Evolutionary conservation across 1,284 basidiomycete genomes (phyloP), one percentile per base, ranked within the genome.

Genomic region (Cerioporus squamosus): DNA sequence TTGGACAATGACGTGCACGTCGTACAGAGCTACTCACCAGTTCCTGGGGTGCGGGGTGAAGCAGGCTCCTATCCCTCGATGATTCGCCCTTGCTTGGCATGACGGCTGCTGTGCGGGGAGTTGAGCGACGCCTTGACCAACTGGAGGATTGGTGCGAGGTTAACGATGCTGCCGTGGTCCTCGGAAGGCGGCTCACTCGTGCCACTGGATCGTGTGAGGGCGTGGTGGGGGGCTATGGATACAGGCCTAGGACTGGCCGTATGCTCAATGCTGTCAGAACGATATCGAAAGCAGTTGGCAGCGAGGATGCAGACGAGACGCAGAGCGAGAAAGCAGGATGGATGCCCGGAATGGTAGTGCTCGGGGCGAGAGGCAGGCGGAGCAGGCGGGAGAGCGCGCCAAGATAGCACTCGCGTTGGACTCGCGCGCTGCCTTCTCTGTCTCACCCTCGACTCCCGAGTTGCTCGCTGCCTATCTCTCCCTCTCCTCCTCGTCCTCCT

Each of bases 21-120:
- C 29, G 14, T 5, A 18, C 2, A 44, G n/a, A 23, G 15, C 33
- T 23, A 60, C 67, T 49, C 55, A 68, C 67, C 49, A 68, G 44
- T 36, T 67, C 64, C 18, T 68, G 51, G 17, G 62, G 60, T 7
- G 65, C 51, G 49, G 67, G 65, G 47, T 60, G 55, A 43, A 68
- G 54, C 20, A 65, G 45, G 23, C 53, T 53, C 44, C 52, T 40
- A 12, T 46, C 51, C 22, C 44, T 40, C 3, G 54, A 43, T n/a
- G 61, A 33, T 31, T 52, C 53, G 9, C 46, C 45, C 45, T 54
- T 64, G 40, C 22, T 29, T n/a, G 59, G 50, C 62, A 64, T 64
- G 43, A 23, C 29, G 22, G 12, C 22, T 9, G 26, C 15, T n/a
- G n/a, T n/a, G n/a, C n/a, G n/a, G n/a, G n/a, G n/a, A n/a, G n/a